phyloP scores from a whole-genome alignment of 2,329 filamentous ascomycete genomes.

The Ophiocordyceps polyrhachis-furcata region DNA sequence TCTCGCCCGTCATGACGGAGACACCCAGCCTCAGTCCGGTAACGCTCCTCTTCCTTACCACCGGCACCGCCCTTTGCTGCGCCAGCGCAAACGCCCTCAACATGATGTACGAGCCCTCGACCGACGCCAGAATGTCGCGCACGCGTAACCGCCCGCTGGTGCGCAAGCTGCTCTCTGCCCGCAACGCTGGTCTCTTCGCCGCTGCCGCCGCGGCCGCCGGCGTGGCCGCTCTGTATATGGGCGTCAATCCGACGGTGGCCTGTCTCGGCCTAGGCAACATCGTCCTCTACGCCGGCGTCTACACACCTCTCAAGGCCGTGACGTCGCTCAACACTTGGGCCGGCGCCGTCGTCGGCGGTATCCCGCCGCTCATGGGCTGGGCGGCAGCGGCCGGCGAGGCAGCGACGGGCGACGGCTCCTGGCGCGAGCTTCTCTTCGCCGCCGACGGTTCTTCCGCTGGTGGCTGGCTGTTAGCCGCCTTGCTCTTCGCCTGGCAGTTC shows the following conservation, averaged over 20 bases:
- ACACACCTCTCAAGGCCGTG: slow-evolving; percentile 82
- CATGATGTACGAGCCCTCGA: slow-evolving; percentile 86
- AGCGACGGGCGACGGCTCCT: slow-evolving; percentile 55
- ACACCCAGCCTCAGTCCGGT: slow-evolving; percentile 76
- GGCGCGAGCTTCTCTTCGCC: slow-evolving; percentile 59
- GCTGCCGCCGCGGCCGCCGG: slow-evolving; percentile 51
- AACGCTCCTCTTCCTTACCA: slow-evolving; percentile 81
- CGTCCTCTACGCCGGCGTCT: slow-evolving; percentile 71
- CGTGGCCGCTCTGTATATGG: slow-evolving; percentile 58
- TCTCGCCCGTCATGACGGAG: slow-evolving; percentile 44
- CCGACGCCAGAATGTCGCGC: slow-evolving; percentile 85
- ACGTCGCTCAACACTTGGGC: slow-evolving; percentile 87
- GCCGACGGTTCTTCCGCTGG: slow-evolving; percentile 44
- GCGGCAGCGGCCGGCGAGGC: slow-evolving; percentile 81
- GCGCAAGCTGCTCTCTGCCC: slow-evolving; percentile 53
- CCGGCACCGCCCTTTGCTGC: slow-evolving; percentile 73
- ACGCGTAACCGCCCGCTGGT: slow-evolving; percentile 83
- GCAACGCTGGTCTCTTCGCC: slow-evolving; percentile 62
- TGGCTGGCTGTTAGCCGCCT: slow-evolving; percentile 70
- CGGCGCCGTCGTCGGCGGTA: slow-evolving; percentile 78
- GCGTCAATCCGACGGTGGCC: slow-evolving; percentile 86
- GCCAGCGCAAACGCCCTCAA: slow-evolving; percentile 88
- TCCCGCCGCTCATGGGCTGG: slow-evolving; percentile 97
- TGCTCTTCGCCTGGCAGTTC: slow-evolving; percentile 94
- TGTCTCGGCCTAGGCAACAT: slow-evolving; percentile 76